A percentile compares a stretch with the other conserved stretches of the same genome.
phyloP scores from a whole-genome alignment of 805 yeast species.

The Priceomyces medius region DNA sequence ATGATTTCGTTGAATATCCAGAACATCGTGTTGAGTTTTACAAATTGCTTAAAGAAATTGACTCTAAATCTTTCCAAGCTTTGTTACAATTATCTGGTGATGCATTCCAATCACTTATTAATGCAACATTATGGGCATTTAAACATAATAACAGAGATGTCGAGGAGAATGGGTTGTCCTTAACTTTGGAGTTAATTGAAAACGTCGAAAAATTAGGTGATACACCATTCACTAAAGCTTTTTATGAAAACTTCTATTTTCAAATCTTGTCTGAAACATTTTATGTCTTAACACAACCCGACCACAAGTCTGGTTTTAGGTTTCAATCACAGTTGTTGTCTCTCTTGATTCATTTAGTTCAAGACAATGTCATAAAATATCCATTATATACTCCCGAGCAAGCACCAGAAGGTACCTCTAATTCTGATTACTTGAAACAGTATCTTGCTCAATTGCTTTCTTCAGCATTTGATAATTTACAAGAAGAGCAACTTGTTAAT shows the following conservation, averaged over 20 bases:
- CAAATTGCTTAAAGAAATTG: constrained; percentile 82
- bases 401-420: constrained; percentile 83
- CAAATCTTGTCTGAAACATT: constrained; percentile 89
- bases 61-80: constrained; percentile 81
- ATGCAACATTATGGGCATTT: constrained; percentile 97
- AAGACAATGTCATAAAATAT: constrained; percentile 66
- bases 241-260: constrained; percentile 85
- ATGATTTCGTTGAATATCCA: constrained; percentile 94
- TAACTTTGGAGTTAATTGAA: constrained; percentile 77
- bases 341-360: constrained; percentile 78
- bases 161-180: constrained; percentile 83
- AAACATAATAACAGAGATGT: constrained; percentile 97
- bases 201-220: constrained; percentile 79
- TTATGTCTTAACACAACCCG: constrained; percentile 91
- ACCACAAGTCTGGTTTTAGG: constrained; percentile 94
- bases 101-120: constrained; percentile 86
- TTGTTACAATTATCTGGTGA: constrained; percentile 84
- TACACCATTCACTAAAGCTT: constrained; percentile 74
- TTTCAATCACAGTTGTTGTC: constrained; percentile 83
- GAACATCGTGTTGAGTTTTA: constrained; percentile 97
- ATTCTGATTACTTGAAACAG: constrained; percentile 73
- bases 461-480: constrained; percentile 90
- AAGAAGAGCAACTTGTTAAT: constrained; percentile 74
- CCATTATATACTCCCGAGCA: constrained; percentile 80
- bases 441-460: constrained; percentile 78